phyloP scores from a whole-genome alignment of 257 asterid genomes.

The Nicotiana sylvestris region DNA sequence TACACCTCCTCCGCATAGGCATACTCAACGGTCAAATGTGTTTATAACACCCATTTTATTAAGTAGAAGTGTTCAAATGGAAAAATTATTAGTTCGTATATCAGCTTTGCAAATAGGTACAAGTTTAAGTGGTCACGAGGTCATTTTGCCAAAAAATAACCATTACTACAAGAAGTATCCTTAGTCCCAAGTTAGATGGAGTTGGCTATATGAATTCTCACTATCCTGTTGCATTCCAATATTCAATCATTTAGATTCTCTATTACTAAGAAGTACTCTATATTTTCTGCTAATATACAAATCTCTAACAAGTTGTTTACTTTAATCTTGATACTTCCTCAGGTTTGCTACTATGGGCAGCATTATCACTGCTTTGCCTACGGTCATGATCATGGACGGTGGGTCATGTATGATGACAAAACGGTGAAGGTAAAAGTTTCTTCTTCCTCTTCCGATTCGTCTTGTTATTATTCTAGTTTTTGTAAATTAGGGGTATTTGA shows the following conservation, averaged over 20 bases:
- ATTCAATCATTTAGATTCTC: background rate
- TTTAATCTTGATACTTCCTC: background rate
- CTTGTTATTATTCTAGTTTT: background rate
- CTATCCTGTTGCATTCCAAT: background rate
- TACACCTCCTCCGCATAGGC: too few relatives aligned
- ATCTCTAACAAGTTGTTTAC: background rate
- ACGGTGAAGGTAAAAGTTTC: constrained; percentile 69
- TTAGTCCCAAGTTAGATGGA: background rate
- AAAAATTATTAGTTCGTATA: too few relatives aligned
- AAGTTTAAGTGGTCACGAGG: too few relatives aligned
- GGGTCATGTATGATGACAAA: constrained; percentile 95
- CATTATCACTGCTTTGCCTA: constrained; percentile 96
- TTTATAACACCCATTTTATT: too few relatives aligned
- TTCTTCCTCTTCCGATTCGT: background rate
- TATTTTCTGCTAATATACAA: background rate
- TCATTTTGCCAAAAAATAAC: background rate
- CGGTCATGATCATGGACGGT: constrained; percentile 61
- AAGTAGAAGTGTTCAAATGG: too few relatives aligned
- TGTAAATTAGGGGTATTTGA: constrained; percentile 7
- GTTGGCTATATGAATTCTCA: background rate
- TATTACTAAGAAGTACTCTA: background rate
- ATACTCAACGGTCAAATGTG: too few relatives aligned
- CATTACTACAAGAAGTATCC: background rate
- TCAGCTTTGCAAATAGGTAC: too few relatives aligned
- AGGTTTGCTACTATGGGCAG: constrained; percentile 83